Evolutionary conservation across 495 filamentous ascomycete genomes (phyloP), one percentile per base, ranked within the genome.

Genomic region (Penicillium roqueforti): DNA sequence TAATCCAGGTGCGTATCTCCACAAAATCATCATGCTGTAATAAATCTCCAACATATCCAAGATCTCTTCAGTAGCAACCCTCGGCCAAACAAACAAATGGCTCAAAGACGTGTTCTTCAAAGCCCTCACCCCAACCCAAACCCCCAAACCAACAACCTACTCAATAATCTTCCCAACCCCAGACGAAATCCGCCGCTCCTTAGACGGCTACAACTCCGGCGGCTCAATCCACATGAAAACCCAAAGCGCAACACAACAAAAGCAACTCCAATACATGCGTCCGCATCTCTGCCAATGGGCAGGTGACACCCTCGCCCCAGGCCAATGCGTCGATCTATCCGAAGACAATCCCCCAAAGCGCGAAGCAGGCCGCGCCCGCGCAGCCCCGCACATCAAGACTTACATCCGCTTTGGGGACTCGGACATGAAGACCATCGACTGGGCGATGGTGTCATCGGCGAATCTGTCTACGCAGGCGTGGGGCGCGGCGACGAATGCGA

Each of bases 401-500:
- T 96, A 93, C 52, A 83, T 92, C 42, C 83, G 89, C 4, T 95
- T 85, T 62, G 62, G 75, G 9, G 71, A 82, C 48, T 34, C 55
- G 26, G 42, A 64, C 1, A 72, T 76, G 55, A 68, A 69, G 1
- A 67, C 55, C 0, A 88, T 95, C 34, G 88, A 92, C 60, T 96
- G 91, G 91, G 90, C 89, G 18, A 79, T 96, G 59, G 62, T 93
- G 6, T 91, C 89, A 1, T 90, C 87, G 8, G 90, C 91, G 13
- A 96, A 96, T 59, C 69, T 96, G 4, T 92, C 88, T 0, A 95
- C 83, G 51, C 91, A 96, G 64, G 91, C 91, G 0, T 96, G 91
- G 91, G 91, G 91, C n/a, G 80, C 83, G 14, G 73, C 72, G 14
- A 43, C 67, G 6, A 81, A 79, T 49, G 57, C 68, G 6, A 62